Evolutionary conservation across 1,139 yeast genomes (phyloP).

Genomic region (Geotrichum klebahnii): DNA sequence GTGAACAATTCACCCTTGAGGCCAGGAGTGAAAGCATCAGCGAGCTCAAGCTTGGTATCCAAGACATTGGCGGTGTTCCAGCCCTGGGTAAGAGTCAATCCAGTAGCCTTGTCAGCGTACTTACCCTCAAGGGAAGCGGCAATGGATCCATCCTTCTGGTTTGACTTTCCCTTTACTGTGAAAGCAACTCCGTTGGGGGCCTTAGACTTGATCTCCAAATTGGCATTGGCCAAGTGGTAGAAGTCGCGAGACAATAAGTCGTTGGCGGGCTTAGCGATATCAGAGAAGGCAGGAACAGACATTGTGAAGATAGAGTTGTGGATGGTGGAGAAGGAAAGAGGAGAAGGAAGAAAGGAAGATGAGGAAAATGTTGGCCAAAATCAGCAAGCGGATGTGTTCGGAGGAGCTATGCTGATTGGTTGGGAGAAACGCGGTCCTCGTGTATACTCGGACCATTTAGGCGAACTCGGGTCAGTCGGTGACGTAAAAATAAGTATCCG

Average conservation of each 20-base stretch:
- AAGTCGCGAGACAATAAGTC: conserved; percentile 87
- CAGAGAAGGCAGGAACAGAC: conserved; percentile 49
- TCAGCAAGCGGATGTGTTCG: too few relatives aligned
- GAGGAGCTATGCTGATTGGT: too few relatives aligned
- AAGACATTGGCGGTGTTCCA: conserved; percentile 94
- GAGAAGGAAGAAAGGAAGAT: not conserved
- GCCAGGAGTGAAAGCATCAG: conserved; percentile 91
- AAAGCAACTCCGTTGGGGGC: conserved; percentile 97
- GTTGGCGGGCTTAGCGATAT: conserved; percentile 84
- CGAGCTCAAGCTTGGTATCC: conserved; percentile 89
- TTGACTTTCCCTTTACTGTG: conserved; percentile 90
- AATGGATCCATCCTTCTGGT: conserved; percentile 70
- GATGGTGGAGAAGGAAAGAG: too few relatives aligned
- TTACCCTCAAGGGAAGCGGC: conserved; percentile 89
- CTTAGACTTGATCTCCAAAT: conserved; percentile 82
- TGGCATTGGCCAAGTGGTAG: conserved; percentile 84
- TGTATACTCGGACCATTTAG: too few relatives aligned
- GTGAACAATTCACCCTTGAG: conserved; percentile 90
- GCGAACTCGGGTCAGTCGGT: too few relatives aligned
- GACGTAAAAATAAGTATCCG: too few relatives aligned
- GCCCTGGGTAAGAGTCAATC: conserved; percentile 92
- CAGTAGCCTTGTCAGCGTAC: conserved; percentile 89
- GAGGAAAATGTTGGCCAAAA: not conserved
- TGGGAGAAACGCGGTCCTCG: too few relatives aligned
- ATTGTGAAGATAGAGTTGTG: conserved; percentile 25